A percentile compares a stretch with the other conserved stretches of the same genome.
These are phyloP conservation scores for Isabelozyma pseudorhagii DNA, from an alignment of 805 yeast genomes.

Conservation along the genomic window DNA sequence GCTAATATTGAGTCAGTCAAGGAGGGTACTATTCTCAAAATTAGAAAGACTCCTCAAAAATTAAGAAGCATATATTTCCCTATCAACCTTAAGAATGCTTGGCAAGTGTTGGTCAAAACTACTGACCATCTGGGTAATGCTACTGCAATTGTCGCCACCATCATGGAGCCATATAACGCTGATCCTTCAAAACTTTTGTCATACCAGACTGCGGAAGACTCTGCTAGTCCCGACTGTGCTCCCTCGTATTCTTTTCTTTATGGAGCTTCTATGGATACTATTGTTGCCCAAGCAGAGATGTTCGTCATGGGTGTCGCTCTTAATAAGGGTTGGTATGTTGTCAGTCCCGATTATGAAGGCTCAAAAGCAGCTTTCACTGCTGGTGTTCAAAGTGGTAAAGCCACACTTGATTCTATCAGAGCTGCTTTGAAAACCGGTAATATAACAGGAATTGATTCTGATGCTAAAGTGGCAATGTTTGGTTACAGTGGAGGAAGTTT, in stretches of 20 bases:
- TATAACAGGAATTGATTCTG: slow-evolving; percentile 10
- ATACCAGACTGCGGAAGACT: slow-evolving; percentile 18
- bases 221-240: slow-evolving; percentile 15
- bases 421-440: slow-evolving; percentile 10
- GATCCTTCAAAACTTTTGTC: slow-evolving; percentile 16
- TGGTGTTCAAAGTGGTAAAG: slow-evolving; percentile 16
- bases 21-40: slow-evolving; percentile 21
- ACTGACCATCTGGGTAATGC: slow-evolving; percentile 13
- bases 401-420: slow-evolving; percentile 15
- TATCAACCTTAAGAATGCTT: slow-evolving; percentile 12
- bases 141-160: slow-evolving; percentile 12
- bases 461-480: slow-evolving; percentile 15
- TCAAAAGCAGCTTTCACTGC: slow-evolving; percentile 15
- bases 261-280: slow-evolving; percentile 9
- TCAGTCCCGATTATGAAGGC: slow-evolving; percentile 19
- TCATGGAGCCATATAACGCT: slow-evolving; percentile 18
- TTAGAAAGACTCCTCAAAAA: slow-evolving; percentile 15
- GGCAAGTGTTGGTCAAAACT: slow-evolving; percentile 8
- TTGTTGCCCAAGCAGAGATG: slow-evolving; percentile 11
- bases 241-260: slow-evolving; percentile 15
- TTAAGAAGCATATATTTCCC: slow-evolving; percentile 15
- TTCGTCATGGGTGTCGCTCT: slow-evolving; percentile 9
- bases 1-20: slow-evolving; percentile 13
- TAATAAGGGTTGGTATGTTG: slow-evolving; percentile 16
- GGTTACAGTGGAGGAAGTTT: slow-evolving; percentile 31